These are phyloP conservation scores for Neurospora crassa DNA, from an alignment of 2,329 filamentous ascomycete species.

Conservation along the genomic window DNA sequence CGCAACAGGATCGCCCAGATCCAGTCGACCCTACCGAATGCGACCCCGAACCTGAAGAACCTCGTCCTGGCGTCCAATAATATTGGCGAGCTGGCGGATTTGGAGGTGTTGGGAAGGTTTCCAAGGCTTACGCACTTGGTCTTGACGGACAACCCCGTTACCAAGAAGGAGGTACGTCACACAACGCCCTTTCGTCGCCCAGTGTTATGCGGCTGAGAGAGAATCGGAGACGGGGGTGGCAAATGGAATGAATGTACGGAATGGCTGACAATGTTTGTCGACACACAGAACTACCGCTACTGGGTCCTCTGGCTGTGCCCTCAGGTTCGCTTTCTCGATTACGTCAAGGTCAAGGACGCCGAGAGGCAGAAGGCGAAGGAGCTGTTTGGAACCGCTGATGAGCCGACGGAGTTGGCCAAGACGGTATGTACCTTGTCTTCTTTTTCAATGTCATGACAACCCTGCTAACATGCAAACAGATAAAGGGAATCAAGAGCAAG, in stretches of 20 bases:
- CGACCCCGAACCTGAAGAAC: conserved; percentile 72
- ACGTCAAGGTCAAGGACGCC: conserved; percentile 77
- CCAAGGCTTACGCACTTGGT: conserved; percentile 67
- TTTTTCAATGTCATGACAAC: neutral
- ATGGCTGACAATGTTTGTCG: conserved; percentile 7
- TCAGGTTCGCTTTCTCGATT: conserved; percentile 82
- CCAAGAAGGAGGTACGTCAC: conserved; percentile 70
- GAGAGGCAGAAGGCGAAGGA: conserved; percentile 69
- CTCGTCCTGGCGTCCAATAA: conserved; percentile 79
- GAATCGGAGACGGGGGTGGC: neutral
- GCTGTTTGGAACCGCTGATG: conserved; percentile 71
- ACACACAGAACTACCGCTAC: conserved; percentile 70
- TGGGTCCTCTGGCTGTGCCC: conserved; percentile 87
- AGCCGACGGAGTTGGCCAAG: conserved; percentile 71
- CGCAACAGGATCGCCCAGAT: conserved; percentile 81
- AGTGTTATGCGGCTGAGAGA: neutral
- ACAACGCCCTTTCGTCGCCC: neutral
- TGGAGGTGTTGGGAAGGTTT: conserved; percentile 69
- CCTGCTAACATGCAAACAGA: conserved; percentile 33
- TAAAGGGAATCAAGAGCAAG: conserved; percentile 75
- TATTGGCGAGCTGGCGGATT: conserved; percentile 72
- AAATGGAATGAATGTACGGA: neutral
- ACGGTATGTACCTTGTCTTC: conserved; percentile 37
- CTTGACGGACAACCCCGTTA: conserved; percentile 78
- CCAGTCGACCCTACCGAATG: conserved; percentile 62